Evolutionary conservation across 1,139 yeast species (phyloP).

Genomic region (Hyphopichia fennica): DNA sequence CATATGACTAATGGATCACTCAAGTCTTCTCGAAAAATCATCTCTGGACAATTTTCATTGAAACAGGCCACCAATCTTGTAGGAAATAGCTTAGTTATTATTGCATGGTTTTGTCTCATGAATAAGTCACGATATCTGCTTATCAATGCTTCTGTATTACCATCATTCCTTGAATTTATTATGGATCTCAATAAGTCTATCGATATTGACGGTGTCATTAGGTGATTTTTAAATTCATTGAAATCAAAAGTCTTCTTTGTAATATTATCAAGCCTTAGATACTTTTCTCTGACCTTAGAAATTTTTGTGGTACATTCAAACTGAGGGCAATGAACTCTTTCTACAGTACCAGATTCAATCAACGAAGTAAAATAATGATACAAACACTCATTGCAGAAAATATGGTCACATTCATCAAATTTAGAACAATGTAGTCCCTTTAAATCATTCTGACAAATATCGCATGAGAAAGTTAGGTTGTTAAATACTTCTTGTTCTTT

Average conservation of each 20-base stretch:
- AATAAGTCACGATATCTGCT: conserved; percentile 40
- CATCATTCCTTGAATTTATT: conserved; percentile 13
- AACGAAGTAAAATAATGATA: conserved; percentile 43
- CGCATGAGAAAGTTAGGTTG: conserved; percentile 48
- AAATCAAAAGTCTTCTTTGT: conserved; percentile 18
- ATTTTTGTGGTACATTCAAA: conserved; percentile 41
- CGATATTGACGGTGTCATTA: conserved; percentile 42
- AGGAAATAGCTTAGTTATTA: conserved; percentile 48
- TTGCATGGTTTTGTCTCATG: conserved; percentile 41
- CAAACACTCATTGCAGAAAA: conserved; percentile 54
- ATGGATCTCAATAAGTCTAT: conserved; percentile 28
- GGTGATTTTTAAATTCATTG: conserved; percentile 23
- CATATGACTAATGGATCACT: conserved; percentile 57
- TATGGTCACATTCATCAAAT: conserved; percentile 51
- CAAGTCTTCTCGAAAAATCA: conserved; percentile 49
- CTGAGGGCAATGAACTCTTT: conserved; percentile 61
- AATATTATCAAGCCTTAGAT: conserved; percentile 21
- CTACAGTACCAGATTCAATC: conserved; percentile 53
- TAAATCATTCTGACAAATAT: conserved; percentile 55
- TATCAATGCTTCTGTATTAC: conserved; percentile 22
- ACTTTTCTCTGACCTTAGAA: conserved; percentile 15
- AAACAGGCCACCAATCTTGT: conserved; percentile 56
- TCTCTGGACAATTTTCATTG: conserved; percentile 37
- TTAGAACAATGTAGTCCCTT: conserved; percentile 48
- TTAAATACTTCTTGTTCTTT: conserved; percentile 32